Evolutionary conservation across 192 early-diverging fungal genomes (phyloP), one percentile per base, ranked within the genome.

Genomic region (Mortierella alpina): DNA sequence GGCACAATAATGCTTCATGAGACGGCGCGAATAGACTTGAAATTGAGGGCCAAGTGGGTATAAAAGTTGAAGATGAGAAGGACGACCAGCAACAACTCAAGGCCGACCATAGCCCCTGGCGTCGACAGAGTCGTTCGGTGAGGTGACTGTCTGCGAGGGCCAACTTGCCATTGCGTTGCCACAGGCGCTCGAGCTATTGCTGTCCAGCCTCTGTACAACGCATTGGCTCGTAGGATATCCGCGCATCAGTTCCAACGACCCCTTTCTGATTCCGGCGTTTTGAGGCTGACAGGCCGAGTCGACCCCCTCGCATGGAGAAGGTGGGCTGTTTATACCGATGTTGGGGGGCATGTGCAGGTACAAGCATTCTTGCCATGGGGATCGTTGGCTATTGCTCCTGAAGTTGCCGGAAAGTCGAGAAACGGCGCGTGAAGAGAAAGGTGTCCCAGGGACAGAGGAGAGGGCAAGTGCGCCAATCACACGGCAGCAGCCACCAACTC

Each of bases 41-140:
- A 80, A 70, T 80, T 80, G 18, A 57, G 69, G 52, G 69, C 64
- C 42, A 80, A 48, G 53, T 80, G 77, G 8, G 77, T 80, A 20
- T 80, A 80, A 58, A 80, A 80, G 65, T 80, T 80, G 39, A 80
- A 80, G 23, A 80, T 68, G 13, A 80, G 58, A n/a, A 80, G 50
- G 22, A 80, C 9, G 0, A 80, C 70, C 59, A 80, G 46, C 59
- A 80, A 58, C 23, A 72, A 47, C n/a, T 80, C 77, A 39, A 80
- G 39, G 0, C 77, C 77, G 10, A 80, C 77, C 77, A 80, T 80
- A 45, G 77, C 69, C 70, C 70, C 22, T 80, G 77, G 20, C 77
- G 49, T 55, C 77, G 77, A 46, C 77, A 80, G 9, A 80, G 60
- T 14, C 45, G 42, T 6, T 50, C 60, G 0, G 59, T 57, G n/a